Evolutionary conservation across 345 rosid species (phyloP).

Genomic region (Gossypium australe): DNA sequence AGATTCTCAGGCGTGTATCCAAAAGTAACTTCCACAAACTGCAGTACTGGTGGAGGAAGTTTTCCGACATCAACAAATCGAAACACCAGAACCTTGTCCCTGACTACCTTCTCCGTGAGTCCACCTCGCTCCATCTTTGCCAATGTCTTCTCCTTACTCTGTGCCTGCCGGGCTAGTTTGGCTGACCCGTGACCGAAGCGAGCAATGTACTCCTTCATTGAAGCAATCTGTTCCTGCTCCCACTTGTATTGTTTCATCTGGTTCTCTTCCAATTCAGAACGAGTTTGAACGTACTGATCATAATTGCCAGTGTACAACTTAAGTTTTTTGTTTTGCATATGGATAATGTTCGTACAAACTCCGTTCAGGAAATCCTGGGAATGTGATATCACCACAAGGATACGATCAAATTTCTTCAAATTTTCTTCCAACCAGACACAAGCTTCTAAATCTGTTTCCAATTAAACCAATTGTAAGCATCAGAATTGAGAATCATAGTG

Average conservation of each 20-base stretch:
- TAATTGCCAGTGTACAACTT: slow-evolving; percentile 85
- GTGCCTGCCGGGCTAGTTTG: slow-evolving; percentile 97
- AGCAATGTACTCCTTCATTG: slow-evolving; percentile 99
- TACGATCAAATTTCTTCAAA: slow-evolving; percentile 84
- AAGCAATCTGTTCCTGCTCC: slow-evolving; percentile 99
- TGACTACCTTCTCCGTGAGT: slow-evolving; percentile 75
- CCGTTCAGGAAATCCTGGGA: slow-evolving; percentile 98
- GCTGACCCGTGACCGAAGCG: slow-evolving; percentile 99
- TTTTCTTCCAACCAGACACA: slow-evolving; percentile 98
- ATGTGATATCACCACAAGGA: slow-evolving; percentile 91
- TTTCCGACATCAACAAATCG: slow-evolving; percentile 92
- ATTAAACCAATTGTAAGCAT: not conserved
- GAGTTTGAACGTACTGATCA: slow-evolving; percentile 96
- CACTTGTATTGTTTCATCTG: slow-evolving; percentile 99
- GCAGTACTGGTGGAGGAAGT: slow-evolving; percentile 97
- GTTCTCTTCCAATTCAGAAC: slow-evolving; percentile 90
- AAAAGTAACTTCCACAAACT: slow-evolving; percentile 89
- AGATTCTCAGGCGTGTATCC: slow-evolving; percentile 86
- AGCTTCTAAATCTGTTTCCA: slow-evolving; percentile 82
- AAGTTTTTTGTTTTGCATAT: slow-evolving; percentile 85
- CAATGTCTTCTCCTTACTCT: slow-evolving; percentile 96
- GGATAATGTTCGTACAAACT: slow-evolving; percentile 92
- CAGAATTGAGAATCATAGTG: not conserved
- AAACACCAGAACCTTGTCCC: slow-evolving; percentile 77
- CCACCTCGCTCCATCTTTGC: slow-evolving; percentile 99